Conservation (phyloP, 2,329 filamentous ascomycete species). For the Acrocalymma vagum region DNA sequence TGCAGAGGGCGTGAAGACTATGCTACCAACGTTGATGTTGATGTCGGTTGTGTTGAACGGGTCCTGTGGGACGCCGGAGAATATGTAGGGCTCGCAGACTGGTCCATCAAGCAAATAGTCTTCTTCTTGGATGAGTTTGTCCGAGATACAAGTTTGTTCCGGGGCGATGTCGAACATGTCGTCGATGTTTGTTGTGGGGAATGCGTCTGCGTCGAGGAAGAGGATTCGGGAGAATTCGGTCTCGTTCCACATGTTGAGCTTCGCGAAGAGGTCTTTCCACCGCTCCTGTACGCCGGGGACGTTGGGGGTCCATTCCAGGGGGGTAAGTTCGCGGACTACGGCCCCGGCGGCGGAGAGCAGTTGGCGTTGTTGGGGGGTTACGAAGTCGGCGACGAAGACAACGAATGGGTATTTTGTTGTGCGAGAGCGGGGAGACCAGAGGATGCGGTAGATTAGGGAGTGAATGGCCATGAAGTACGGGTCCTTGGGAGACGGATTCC, state of each 20-base stretch:
- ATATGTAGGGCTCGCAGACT: slow-evolving; percentile 40
- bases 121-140: slow-evolving; percentile 31
- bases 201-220: slow-evolving; percentile 45
- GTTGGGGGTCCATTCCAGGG: slow-evolving; percentile 37
- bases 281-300: slow-evolving; percentile 27
- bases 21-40: slow-evolving; percentile 42
- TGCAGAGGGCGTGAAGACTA: slow-evolving; percentile 39
- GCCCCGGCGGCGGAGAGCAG: slow-evolving; percentile 42
- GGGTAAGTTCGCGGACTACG: slow-evolving; percentile 39
- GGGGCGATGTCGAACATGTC: slow-evolving; percentile 36
- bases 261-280: slow-evolving; percentile 46
- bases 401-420: slow-evolving; percentile 36
- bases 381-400: slow-evolving; percentile 44
- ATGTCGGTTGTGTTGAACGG: slow-evolving; percentile 14
- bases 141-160: slow-evolving; percentile 26
- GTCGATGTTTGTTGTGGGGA: slow-evolving; percentile 39
- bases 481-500: slow-evolving; percentile 40
- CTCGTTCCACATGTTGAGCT: slow-evolving; percentile 47
- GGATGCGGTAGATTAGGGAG: slow-evolving; percentile 39
- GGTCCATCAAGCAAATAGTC: slow-evolving; percentile 29
- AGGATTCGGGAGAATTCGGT: slow-evolving; percentile 38
- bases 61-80: slow-evolving; percentile 35
- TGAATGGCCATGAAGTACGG: slow-evolving; percentile 46
- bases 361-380: slow-evolving; percentile 37
- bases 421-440: slow-evolving; percentile 40